A percentile compares a stretch with the other conserved stretches of the same genome.
These are phyloP conservation scores for Phytophthora rubi DNA, from an alignment of 352 stramenopile species.

Conservation along the genomic window DNA sequence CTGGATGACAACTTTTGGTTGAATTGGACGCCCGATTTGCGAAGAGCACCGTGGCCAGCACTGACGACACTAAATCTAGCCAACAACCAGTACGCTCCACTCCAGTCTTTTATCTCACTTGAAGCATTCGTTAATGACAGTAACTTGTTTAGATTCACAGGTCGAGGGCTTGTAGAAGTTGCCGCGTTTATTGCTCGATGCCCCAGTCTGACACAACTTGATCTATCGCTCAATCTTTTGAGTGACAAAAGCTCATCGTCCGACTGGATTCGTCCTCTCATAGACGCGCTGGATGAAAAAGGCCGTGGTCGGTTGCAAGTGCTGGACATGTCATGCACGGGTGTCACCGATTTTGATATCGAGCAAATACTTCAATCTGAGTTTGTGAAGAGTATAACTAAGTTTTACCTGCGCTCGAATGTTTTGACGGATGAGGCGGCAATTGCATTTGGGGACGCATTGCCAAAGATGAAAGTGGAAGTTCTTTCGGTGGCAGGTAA, in stretches of 20 bases:
- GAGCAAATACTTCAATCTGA: constrained; percentile 20
- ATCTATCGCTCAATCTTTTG: constrained; percentile 62
- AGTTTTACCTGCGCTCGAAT: constrained; percentile 58
- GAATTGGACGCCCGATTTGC: constrained; percentile 8
- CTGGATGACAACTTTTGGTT: constrained; percentile 50
- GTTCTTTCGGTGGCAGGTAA: constrained; percentile 58
- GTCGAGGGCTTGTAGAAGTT: constrained; percentile 27
- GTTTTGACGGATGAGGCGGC: constrained; percentile 39
- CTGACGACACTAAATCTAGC: constrained; percentile 50
- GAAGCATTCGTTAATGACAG: not conserved
- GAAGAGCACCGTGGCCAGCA: constrained; percentile 25
- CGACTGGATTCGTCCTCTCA: constrained; percentile 6
- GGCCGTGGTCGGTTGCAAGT: constrained; percentile 20
- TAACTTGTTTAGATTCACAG: constrained; percentile 32
- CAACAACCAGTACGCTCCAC: constrained; percentile 56
- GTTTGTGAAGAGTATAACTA: constrained; percentile 29
- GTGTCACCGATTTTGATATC: constrained; percentile 35
- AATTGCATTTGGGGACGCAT: constrained; percentile 19
- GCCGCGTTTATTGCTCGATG: constrained; percentile 38
- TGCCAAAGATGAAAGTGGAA: constrained; percentile 33
- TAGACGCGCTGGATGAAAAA: constrained; percentile 14
- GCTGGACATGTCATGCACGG: constrained; percentile 59
- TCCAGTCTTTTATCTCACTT: not conserved
- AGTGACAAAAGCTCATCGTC: not conserved
- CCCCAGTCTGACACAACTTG: constrained; percentile 38